Percentiles rank a stretch among this genome's conserved stretches.
Evolutionary conservation across 768 basidiomycete genomes (phyloP).

Genomic region (Collybia mongolica): DNA sequence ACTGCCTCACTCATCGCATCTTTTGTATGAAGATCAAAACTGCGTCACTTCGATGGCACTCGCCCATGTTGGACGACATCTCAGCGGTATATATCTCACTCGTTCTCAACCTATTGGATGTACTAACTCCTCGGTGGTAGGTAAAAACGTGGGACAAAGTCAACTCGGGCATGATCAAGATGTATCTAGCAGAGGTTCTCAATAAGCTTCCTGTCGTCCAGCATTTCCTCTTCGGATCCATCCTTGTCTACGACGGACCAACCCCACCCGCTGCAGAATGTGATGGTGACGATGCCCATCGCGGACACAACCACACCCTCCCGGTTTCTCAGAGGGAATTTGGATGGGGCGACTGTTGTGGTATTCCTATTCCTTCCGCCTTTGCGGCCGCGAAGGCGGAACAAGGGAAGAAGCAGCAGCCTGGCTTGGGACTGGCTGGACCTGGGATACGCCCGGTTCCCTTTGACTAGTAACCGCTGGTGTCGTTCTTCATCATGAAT

Average conservation of each 20-base stretch:
- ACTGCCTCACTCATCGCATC: too few species aligned
- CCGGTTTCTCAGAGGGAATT: conserved; percentile 48
- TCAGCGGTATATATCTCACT: conserved; percentile 55
- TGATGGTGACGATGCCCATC: conserved; percentile 36
- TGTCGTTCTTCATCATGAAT: too few species aligned
- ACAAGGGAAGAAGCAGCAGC: conserved; percentile 36
- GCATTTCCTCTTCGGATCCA: conserved; percentile 91
- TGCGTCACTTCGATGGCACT: conserved; percentile 95
- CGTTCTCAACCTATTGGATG: neutral
- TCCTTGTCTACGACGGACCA: conserved; percentile 70
- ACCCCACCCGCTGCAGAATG: conserved; percentile 27
- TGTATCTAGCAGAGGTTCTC: conserved; percentile 95
- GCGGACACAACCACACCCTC: conserved; percentile 47
- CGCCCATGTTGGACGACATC: conserved; percentile 98
- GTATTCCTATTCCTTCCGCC: conserved; percentile 80
- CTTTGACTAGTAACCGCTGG: conserved; percentile 52
- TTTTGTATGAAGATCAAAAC: conserved; percentile 74
- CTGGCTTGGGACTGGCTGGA: conserved; percentile 45
- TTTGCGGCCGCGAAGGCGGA: conserved; percentile 73
- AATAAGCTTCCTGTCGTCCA: conserved; percentile 95
- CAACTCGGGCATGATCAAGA: conserved; percentile 95
- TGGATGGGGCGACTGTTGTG: conserved; percentile 91
- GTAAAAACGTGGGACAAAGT: conserved; percentile 96
- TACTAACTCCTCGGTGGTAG: conserved; percentile 30
- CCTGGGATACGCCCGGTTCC: conserved; percentile 75